Percentiles rank a stretch among this genome's conserved stretches.
These are phyloP conservation scores for Orbilia blumenaviensis DNA, from an alignment of 2,329 filamentous ascomycete species.

Conservation along the genomic window DNA sequence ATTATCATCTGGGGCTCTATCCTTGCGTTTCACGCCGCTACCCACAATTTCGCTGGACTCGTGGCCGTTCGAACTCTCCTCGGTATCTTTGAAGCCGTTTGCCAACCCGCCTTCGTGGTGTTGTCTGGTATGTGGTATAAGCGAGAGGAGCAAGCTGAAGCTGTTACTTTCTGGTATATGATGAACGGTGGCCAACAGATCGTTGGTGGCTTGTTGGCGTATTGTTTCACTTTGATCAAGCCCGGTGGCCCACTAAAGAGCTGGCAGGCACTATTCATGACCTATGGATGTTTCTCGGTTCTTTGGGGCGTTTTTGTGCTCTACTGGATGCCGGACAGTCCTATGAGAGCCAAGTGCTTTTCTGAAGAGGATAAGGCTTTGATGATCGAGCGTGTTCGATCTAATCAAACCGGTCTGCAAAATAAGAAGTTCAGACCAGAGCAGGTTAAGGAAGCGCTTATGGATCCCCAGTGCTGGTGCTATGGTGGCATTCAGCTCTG, in stretches of 20 bases:
- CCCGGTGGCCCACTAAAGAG: conserved; percentile 59
- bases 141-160: conserved; percentile 72
- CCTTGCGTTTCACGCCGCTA: conserved; percentile 71
- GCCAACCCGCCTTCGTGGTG: conserved; percentile 74
- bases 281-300: conserved; percentile 63
- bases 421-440: conserved; percentile 64
- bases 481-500: conserved; percentile 74
- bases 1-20: conserved; percentile 72
- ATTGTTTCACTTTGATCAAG: conserved; percentile 60
- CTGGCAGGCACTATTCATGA: conserved; percentile 65
- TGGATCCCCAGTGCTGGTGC: conserved; percentile 73
- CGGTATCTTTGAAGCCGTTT: conserved; percentile 76
- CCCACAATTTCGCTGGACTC: conserved; percentile 69
- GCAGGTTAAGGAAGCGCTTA: conserved; percentile 68
- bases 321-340: conserved; percentile 62
- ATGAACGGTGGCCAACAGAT: conserved; percentile 80
- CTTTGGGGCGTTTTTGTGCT: conserved; percentile 64
- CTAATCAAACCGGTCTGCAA: conserved; percentile 60
- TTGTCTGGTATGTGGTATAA: conserved; percentile 77
- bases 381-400: conserved; percentile 60
- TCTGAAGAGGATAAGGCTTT: conserved; percentile 64
- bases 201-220: conserved; percentile 74
- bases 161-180: conserved; percentile 79
- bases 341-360: conserved; percentile 66
- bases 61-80: conserved; percentile 72